Base-by-base conservation (phyloP, 2,329 filamentous ascomycete species). In the Penicillium sp. region DNA sequence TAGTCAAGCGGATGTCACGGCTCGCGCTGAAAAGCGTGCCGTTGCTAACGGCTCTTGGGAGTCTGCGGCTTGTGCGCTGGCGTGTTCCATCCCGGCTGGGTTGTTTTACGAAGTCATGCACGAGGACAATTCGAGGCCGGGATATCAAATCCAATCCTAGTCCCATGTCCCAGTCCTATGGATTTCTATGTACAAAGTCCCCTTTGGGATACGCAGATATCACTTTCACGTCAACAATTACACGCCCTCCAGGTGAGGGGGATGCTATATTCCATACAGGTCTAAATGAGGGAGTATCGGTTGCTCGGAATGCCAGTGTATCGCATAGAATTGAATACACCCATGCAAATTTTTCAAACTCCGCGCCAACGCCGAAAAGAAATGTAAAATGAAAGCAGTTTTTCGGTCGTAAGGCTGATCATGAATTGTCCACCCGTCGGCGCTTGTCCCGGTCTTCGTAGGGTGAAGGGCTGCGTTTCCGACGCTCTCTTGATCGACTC, bases 401-500 rank as follows among this genome's bases (percentile, higher is more conserved):
- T 36, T 50, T 47, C 35, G 18, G 38, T 46, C 41, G 30, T 30
- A 44, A 20, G 28, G n/a, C 27, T 44, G 16, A 46, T 63, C 60
- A 66, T 40, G 55, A 61, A 58, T 54, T 56, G 46, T 66, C 67
- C 46, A 69, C 65, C 20, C 72, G 68, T 43, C 72, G 68, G 45
- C 73, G 68, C 56, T 75, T 75, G 51, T 75, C 73, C 11, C 71
- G 66, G 44, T 73, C 70, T 7, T 69, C 65, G 51, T 74, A 71
- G 4, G 73, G 73, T 6, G 73, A 75, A 20, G 68, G 70, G 45
- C 73, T 75, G 44, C 73, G 69, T 62, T 74, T 75, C 54, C 68
- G 69, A 18, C 79, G 76, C 57, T 81, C 78, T 39, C 58, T 55
- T 18, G 63, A 66, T 14, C 73, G 71, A 36, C 83, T 81, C 42